Conservation (phyloP, 768 basidiomycete genomes). For the Tubosaeta brunneosetosa region DNA sequence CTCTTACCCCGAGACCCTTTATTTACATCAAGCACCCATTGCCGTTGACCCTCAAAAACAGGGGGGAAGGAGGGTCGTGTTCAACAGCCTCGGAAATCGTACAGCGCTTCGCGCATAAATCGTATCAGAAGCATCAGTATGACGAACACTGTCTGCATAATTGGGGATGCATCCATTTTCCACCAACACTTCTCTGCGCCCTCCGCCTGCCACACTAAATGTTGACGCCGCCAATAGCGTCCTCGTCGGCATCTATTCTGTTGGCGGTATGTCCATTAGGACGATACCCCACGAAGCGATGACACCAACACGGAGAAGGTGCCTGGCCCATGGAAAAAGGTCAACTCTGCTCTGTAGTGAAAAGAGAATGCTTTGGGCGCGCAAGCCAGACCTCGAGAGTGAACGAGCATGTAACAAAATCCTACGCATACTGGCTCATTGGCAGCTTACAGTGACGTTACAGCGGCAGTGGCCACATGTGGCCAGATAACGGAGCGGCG, state of each 20-base stretch:
- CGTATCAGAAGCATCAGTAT: constrained; percentile 24
- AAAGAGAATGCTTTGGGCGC: background rate
- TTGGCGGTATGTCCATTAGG: constrained; percentile 7
- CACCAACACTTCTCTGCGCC: constrained; percentile 25
- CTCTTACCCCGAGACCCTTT: constrained; percentile 13
- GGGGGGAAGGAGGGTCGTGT: constrained; percentile 6
- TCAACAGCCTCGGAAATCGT: constrained; percentile 12
- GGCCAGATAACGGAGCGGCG: background rate
- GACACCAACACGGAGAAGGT: background rate
- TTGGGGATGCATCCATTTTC: constrained; percentile 26
- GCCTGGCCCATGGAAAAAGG: background rate
- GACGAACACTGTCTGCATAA: constrained; percentile 12
- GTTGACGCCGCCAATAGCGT: constrained; percentile 5
- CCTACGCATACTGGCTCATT: background rate
- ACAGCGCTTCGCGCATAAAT: constrained; percentile 2
- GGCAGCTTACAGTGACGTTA: background rate
- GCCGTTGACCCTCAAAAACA: constrained; percentile 17
- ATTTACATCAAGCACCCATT: constrained; percentile 13
- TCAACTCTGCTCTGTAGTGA: background rate
- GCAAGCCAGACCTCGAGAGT: background rate
- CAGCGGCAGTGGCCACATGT: background rate
- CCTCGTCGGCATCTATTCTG: constrained; percentile 5
- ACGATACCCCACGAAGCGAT: constrained; percentile 4
- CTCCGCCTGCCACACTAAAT: constrained; percentile 9
- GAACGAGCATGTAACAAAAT: background rate